Base-by-base conservation (phyloP, 2,329 filamentous ascomycete species). In the Paecilomyces niveus region DNA sequence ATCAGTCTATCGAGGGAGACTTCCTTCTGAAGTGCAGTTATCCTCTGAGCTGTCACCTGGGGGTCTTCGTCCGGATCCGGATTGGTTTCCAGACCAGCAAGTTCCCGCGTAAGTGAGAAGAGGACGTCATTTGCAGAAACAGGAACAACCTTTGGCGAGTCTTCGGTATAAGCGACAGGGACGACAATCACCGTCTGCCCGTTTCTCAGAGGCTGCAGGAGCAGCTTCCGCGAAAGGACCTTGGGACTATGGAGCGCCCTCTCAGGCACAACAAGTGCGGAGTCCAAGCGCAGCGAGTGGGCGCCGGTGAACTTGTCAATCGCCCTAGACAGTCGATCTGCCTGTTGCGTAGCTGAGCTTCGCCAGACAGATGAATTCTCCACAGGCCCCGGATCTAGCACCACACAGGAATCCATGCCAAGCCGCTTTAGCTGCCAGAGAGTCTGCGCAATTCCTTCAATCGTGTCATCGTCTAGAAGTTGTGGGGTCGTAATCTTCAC, bases 1-100 rank as follows among this genome's bases (percentile, higher is more conserved):
- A 99, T 96, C 50, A 99, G 81, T 35, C 93, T 84, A 69, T 97
- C 93, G 5, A 99, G 76, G 0, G 83, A 83, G 0, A 87, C 83
- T 60, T 85, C 74, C 31, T 81, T 80, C 57, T 76, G 76, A 1
- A 80, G 70, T 54, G 69, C 69, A 57, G 66, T 65, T 54, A 77
- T 71, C 55, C 73, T 74, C 60, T 75, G 70, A 33, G 69, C 74
- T 11, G 71, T 74, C 51, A 70, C 64, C 51, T 67, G 63, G 3
- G 76, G 74, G 58, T 81, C 76, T 56, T 81, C 78, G 7, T 79
- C 75, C 1, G 72, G 70, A 33, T 71, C 66, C 13, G 72, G 66
- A 9, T 68, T 64, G 6, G 82, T 78, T 55, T 85, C 82, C 39
- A 92, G 73, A 0, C 89, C 90, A 5, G 86, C 85, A 58, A 96